Percentiles rank a stretch among this genome's conserved stretches.
Conservation (phyloP, 768 basidiomycete genomes). For the Xerocomus potaroensis region DNA sequence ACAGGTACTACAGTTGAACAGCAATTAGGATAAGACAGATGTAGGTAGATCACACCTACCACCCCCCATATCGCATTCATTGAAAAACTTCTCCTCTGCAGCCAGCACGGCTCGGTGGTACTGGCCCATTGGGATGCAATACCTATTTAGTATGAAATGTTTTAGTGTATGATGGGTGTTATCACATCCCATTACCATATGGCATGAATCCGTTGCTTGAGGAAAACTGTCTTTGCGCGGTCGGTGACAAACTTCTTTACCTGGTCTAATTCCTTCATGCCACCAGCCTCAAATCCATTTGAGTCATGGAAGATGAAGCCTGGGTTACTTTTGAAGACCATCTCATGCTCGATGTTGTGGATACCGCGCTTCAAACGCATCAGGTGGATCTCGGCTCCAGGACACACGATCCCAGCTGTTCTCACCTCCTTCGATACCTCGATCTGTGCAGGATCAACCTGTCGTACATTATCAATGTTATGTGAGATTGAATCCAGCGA, state of each 20-base stretch:
- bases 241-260: not conserved
- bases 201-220: not conserved
- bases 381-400: not conserved
- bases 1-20: not conserved
- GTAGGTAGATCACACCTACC: not conserved
- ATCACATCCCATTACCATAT: not conserved
- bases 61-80: not conserved
- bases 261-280: not conserved
- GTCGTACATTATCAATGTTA: not conserved
- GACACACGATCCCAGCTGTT: too few species aligned
- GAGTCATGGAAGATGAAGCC: not conserved
- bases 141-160: not conserved
- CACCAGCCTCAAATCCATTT: not conserved
- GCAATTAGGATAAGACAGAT: too few species aligned
- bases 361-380: not conserved
- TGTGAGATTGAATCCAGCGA: too few species aligned
- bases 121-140: constrained; percentile 1
- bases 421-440: not conserved
- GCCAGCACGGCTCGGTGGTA: not conserved
- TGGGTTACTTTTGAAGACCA: not conserved
- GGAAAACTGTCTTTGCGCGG: not conserved
- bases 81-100: not conserved
- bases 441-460: not conserved
- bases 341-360: not conserved
- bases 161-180: not conserved